phyloP scores from a whole-genome alignment of 164 flowering plant genomes.

The Umbellularia californica region DNA sequence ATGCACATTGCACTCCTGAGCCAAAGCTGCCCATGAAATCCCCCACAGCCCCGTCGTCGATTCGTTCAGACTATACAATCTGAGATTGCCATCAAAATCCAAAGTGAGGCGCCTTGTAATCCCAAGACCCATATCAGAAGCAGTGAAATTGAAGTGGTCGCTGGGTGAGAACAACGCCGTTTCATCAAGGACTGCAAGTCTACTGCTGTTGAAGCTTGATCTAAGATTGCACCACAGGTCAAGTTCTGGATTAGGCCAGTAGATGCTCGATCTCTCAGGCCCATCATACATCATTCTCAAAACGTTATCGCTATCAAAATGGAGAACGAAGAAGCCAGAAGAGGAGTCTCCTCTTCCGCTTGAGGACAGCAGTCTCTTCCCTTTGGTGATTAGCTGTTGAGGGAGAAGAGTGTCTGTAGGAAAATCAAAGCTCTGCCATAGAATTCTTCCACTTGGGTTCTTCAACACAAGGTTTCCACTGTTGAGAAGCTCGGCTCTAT shows the following conservation, averaged over 20 bases:
- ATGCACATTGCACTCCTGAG: constrained; percentile 14
- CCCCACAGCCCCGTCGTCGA: constrained; percentile 11
- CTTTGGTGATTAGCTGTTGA: constrained; percentile 12
- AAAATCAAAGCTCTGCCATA: constrained; percentile 15
- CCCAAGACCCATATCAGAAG: constrained; percentile 21
- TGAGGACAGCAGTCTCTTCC: constrained; percentile 10
- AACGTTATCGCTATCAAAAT: constrained; percentile 13
- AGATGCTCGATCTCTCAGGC: constrained; percentile 19
- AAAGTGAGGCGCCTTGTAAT: constrained; percentile 19
- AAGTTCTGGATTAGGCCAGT: constrained; percentile 21
- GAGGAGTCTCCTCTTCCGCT: constrained; percentile 7
- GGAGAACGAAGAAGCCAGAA: constrained; percentile 9
- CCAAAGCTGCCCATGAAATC: constrained; percentile 17
- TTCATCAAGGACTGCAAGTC: constrained; percentile 15
- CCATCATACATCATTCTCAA: constrained; percentile 20
- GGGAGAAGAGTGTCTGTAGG: constrained; percentile 21
- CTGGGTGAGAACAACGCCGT: constrained; percentile 16
- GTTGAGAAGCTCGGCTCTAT: constrained; percentile 6
- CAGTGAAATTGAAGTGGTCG: constrained; percentile 11
- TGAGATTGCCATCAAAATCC: constrained; percentile 25
- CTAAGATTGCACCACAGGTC: constrained; percentile 3
- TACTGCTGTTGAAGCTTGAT: constrained; percentile 17
- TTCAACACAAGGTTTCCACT: constrained; percentile 15
- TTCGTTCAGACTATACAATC: constrained; percentile 23
- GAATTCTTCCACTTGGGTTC: constrained; percentile 1